Percentiles rank a stretch among this genome's conserved stretches.
These are phyloP conservation scores for Paxillus involutus DNA, from an alignment of 768 basidiomycete genomes.

Conservation along the genomic window DNA sequence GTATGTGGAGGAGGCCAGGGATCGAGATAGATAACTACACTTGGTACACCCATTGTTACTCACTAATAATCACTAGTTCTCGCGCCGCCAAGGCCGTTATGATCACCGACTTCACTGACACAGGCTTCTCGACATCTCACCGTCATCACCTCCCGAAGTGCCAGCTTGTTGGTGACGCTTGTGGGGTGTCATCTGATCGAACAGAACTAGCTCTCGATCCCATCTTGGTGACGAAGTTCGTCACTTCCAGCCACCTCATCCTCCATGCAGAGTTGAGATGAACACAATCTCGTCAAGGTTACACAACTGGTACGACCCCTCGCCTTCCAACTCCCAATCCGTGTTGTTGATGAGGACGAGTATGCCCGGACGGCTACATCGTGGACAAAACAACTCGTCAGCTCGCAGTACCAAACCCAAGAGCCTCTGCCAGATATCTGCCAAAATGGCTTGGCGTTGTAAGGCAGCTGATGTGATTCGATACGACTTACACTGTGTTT, in stretches of 20 bases:
- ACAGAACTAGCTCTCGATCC: background rate
- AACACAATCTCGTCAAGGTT: constrained; percentile 90
- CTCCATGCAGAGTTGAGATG: constrained; percentile 95
- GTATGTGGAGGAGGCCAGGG: constrained; percentile 58
- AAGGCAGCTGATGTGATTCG: background rate
- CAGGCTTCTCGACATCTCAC: too few species aligned
- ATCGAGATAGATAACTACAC: background rate
- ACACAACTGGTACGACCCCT: constrained; percentile 79
- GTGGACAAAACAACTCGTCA: background rate
- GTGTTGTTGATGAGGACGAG: constrained; percentile 96
- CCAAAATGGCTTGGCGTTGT: too few species aligned
- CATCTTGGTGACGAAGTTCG: background rate
- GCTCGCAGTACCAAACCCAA: background rate
- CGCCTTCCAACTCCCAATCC: constrained; percentile 97
- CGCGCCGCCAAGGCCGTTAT: background rate
- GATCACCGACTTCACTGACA: too few species aligned
- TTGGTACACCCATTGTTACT: background rate
- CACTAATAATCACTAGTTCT: background rate
- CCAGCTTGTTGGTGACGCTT: too few species aligned
- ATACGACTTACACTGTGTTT: constrained; percentile 70
- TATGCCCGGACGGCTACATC: constrained; percentile 86
- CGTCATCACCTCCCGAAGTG: too few species aligned
- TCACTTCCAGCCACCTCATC: constrained; percentile 37
- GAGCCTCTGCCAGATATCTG: background rate
- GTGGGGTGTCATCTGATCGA: background rate